phyloP scores from a whole-genome alignment of 768 basidiomycete species.

The Xerocomellus chrysenteron region DNA sequence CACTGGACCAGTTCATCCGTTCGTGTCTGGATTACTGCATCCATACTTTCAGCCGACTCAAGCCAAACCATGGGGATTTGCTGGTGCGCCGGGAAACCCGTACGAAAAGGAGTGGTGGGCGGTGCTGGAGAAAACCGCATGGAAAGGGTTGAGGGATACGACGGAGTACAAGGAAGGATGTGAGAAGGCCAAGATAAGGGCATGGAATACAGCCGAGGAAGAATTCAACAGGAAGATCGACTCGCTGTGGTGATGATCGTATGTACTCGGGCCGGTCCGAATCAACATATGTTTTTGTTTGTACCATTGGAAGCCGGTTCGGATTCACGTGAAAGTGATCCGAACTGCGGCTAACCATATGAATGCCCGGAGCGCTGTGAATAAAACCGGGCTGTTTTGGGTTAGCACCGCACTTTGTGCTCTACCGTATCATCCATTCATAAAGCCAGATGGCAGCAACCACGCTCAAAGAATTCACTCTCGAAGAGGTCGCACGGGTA shows the following conservation, averaged over 20 bases:
- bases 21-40: not conserved
- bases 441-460: conserved; percentile 26
- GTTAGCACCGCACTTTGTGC: not conserved
- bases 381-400: conserved; percentile 1
- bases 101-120: conserved; percentile 47
- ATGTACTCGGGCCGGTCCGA: no score
- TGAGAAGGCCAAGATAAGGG: not conserved
- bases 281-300: not conserved
- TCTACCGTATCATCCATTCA: not conserved
- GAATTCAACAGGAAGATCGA: not conserved
- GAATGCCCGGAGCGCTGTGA: not conserved
- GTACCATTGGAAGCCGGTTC: not conserved
- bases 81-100: conserved; percentile 50
- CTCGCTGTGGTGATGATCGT: no score
- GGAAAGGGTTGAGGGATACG: conserved; percentile 34
- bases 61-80: conserved; percentile 57
- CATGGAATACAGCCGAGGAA: not conserved
- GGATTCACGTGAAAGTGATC: conserved; percentile 9
- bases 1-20: not conserved
- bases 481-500: conserved; percentile 61
- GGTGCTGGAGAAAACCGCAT: conserved; percentile 39
- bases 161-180: not conserved
- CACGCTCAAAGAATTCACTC: conserved; percentile 45
- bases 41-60: not conserved
- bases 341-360: not conserved